phyloP scores from a whole-genome alignment of 306 rosid genomes.

The Medicago ruthenica region DNA sequence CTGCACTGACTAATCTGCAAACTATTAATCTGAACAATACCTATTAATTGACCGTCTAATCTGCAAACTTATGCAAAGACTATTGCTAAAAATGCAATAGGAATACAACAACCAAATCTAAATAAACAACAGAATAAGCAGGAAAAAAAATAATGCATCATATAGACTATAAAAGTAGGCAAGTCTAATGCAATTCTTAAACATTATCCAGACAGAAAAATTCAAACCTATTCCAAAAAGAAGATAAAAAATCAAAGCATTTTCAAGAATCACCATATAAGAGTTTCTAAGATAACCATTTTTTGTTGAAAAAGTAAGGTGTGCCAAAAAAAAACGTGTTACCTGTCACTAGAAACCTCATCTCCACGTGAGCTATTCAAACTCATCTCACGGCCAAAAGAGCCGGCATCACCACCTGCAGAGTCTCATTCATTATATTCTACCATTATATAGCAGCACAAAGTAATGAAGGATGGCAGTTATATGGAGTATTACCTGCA shows the following conservation, averaged over 20 bases:
- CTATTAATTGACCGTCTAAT: no score
- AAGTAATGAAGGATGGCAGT: conserved; percentile 10
- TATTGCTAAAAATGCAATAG: no score
- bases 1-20: no score
- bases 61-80: no score
- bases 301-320: neutral
- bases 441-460: conserved; percentile 25
- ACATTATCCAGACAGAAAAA: neutral
- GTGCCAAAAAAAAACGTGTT: conserved; percentile 3
- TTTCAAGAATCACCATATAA: neutral
- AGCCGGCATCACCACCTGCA: conserved; percentile 69
- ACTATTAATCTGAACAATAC: no score
- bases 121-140: no score
- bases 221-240: neutral
- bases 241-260: neutral
- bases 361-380: conserved; percentile 59
- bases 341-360: conserved; percentile 69
- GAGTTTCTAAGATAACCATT: neutral
- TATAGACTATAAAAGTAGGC: neutral
- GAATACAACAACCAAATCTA: no score
- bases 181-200: conserved; percentile 10
- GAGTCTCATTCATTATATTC: conserved; percentile 30
- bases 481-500: conserved; percentile 53
- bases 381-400: conserved; percentile 58
- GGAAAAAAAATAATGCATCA: neutral